Base-by-base conservation (phyloP, 306 rosid genomes). In the Glycyrrhiza uralensis region DNA sequence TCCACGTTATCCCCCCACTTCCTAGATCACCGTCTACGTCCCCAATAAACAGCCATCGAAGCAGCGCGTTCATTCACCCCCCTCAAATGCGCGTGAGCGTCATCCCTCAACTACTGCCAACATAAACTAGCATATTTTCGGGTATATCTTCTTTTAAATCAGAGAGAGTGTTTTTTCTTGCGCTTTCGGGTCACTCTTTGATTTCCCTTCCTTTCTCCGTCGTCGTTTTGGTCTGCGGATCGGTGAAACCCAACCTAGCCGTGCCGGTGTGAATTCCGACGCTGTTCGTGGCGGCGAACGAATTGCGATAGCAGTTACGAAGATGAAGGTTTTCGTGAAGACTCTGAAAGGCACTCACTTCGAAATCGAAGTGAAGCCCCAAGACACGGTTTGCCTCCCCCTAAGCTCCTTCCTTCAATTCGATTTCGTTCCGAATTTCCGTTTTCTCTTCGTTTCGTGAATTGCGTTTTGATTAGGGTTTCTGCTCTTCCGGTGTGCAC, bases 261-360 rank as follows among this genome's bases (percentile, higher is more conserved):
- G 51, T 23, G 56, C 83, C 79, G 77, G 72, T 30, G 66, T 32
- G 56, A 81, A 44, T 72, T 72, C 73, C 61, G 64, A 74, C 45
- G 57, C 77, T 75, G 61, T 35, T 47, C 46, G 66, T 71, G 69
- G 65, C 76, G 76, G 80, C 71, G 80, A 81, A 63, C 74, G 47
- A 71, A 70, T 69, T 38, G 14, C 13, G 17, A 70, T 45, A n/a
- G 50, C 50, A 15, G 76, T 22, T 30, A 30, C 22, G 33, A 85
- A 68, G 81, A 93, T 93, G 98, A 93, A 93, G 90, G 73, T 93
- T 80, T 90, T 87, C 38, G 93, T 93, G 7, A 93, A 88, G 85
- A 90, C 96, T 82, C 93, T 93, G 71, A 93, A 90, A 60, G 97
- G 97, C 64, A 72, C 89, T 11, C 91, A 88, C 90, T 93, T 93